Evolutionary conservation across 2,329 filamentous ascomycete genomes (phyloP).

Genomic region (Aureobasidium sp.): DNA sequence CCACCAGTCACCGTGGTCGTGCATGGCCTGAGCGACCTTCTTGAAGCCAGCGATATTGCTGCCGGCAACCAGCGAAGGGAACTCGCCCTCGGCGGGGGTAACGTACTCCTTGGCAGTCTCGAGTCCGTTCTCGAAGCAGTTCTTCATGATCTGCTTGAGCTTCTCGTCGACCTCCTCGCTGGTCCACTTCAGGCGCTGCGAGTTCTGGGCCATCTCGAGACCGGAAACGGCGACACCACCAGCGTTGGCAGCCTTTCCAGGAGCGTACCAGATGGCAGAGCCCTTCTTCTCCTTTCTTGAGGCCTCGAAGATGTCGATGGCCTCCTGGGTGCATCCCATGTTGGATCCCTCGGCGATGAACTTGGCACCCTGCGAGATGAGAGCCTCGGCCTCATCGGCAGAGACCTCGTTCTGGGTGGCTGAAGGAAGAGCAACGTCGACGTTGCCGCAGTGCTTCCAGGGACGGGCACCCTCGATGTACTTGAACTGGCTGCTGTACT

Average conservation of each 20-base stretch:
- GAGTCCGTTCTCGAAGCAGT: conserved; percentile 82
- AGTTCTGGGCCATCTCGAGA: conserved; percentile 99
- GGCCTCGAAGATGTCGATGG: conserved; percentile 86
- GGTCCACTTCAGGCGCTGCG: conserved; percentile 75
- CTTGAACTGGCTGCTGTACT: conserved; percentile 60
- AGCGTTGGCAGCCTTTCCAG: conserved; percentile 91
- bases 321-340: conserved; percentile 97
- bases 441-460: conserved; percentile 81
- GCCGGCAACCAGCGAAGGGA: conserved; percentile 84
- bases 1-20: conserved; percentile 95
- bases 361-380: conserved; percentile 66
- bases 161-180: conserved; percentile 82
- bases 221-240: conserved; percentile 96
- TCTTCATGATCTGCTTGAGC: conserved; percentile 92
- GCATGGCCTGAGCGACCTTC: conserved; percentile 93
- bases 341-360: conserved; percentile 96
- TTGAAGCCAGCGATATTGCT: conserved; percentile 97
- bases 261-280: conserved; percentile 84
- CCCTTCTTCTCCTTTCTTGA: conserved; percentile 61
- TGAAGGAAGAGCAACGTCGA: conserved; percentile 86
- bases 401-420: conserved; percentile 98
- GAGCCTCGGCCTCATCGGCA: conserved; percentile 76
- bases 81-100: conserved; percentile 66
- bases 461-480: conserved; percentile 83
- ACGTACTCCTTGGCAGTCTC: conserved; percentile 87